Conservation (phyloP, 2,329 filamentous ascomycete genomes). For the Ceratocystis papillata region DNA sequence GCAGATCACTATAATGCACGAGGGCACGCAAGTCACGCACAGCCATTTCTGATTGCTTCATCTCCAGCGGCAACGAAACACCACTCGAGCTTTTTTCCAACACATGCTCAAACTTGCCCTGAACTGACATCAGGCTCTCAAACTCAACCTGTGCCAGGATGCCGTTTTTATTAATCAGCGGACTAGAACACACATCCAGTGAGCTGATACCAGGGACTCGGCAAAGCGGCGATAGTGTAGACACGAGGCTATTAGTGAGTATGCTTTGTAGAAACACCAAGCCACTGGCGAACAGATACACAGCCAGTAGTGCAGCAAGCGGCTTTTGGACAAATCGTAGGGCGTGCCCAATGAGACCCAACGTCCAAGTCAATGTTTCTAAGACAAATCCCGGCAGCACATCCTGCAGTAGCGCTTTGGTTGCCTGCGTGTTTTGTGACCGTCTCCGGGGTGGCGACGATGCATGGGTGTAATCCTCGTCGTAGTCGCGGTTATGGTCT, state of each 20-base stretch:
- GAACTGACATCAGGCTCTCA: slow-evolving; percentile 61
- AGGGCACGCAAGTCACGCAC: slow-evolving; percentile 64
- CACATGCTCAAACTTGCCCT: slow-evolving; percentile 66
- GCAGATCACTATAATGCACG: slow-evolving; percentile 58
- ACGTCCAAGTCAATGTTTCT: slow-evolving; percentile 38
- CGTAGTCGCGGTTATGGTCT: neutral
- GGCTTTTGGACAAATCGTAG: slow-evolving; percentile 54
- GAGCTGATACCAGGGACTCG: slow-evolving; percentile 52
- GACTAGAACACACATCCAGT: slow-evolving; percentile 26
- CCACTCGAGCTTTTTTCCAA: slow-evolving; percentile 56
- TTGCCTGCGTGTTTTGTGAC: slow-evolving; percentile 16
- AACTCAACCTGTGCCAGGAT: slow-evolving; percentile 46
- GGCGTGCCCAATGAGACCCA: slow-evolving; percentile 48
- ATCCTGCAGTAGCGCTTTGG: slow-evolving; percentile 31
- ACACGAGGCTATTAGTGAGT: slow-evolving; percentile 48
- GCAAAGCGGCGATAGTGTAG: slow-evolving; percentile 58
- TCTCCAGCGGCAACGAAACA: slow-evolving; percentile 60
- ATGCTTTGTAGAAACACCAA: slow-evolving; percentile 51
- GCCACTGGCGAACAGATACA: slow-evolving; percentile 50
- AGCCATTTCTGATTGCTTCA: slow-evolving; percentile 65
- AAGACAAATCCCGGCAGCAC: slow-evolving; percentile 34
- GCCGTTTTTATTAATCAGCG: slow-evolving; percentile 27
- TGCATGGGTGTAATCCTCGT: neutral
- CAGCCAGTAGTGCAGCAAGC: slow-evolving; percentile 49
- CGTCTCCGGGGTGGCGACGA: slow-evolving; percentile 9